Evolutionary conservation across 108 stramenopile genomes (phyloP).

Genomic region (Seminavis robusta): DNA sequence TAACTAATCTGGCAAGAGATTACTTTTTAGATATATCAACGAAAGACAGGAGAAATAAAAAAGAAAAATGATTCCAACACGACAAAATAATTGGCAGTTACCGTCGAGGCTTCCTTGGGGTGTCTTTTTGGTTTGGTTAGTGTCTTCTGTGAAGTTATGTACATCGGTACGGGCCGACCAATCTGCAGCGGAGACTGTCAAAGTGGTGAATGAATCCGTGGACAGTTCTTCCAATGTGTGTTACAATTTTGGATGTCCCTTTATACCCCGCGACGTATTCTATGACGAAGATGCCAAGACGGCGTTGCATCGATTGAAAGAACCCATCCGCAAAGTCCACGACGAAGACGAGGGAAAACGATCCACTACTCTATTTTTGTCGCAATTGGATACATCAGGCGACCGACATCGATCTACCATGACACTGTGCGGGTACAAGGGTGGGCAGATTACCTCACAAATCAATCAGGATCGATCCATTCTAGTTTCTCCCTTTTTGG

Average conservation of each 20-base stretch:
- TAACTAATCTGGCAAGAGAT: too few relatives aligned
- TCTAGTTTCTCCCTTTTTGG: slow-evolving; percentile 41
- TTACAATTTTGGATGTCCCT: slow-evolving; percentile 70
- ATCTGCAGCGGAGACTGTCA: too few relatives aligned
- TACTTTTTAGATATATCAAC: too few relatives aligned
- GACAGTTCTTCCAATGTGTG: too few relatives aligned
- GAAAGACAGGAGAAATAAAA: too few relatives aligned
- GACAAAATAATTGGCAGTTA: too few relatives aligned
- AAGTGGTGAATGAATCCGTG: too few relatives aligned
- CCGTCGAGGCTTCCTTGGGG: too few relatives aligned
- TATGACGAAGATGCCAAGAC: slow-evolving; percentile 40
- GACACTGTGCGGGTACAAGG: slow-evolving; percentile 63
- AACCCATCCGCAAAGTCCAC: slow-evolving; percentile 8
- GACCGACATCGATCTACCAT: slow-evolving; percentile 33
- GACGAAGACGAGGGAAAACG: background rate
- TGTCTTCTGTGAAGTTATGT: too few relatives aligned
- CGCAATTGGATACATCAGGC: slow-evolving; percentile 19
- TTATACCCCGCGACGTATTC: slow-evolving; percentile 61
- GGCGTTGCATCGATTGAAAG: slow-evolving; percentile 40
- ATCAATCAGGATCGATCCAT: slow-evolving; percentile 66
- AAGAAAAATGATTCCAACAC: too few relatives aligned
- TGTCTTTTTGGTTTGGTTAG: too few relatives aligned
- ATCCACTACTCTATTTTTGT: slow-evolving; percentile 1
- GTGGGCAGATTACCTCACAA: slow-evolving; percentile 35
- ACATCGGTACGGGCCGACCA: too few relatives aligned